These are phyloP conservation scores for Thamnidium elegans DNA, from an alignment of 192 early-diverging fungal species.

Conservation along the genomic window DNA sequence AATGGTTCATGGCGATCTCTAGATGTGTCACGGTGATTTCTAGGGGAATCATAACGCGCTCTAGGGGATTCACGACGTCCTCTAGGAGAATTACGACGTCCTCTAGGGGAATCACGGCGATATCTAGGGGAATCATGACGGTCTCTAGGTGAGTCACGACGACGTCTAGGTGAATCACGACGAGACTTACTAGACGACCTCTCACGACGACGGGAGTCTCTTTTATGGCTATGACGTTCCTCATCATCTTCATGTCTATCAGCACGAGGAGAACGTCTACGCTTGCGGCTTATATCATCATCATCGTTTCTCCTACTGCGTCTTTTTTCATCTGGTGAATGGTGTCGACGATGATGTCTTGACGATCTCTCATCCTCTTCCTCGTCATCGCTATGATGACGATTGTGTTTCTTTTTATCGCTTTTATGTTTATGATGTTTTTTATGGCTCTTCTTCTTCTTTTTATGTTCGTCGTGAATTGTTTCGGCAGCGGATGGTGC, in stretches of 20 bases:
- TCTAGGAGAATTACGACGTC: neutral
- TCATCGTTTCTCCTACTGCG: neutral
- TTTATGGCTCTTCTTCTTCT: slow-evolving; percentile 80
- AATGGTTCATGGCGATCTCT: too few relatives aligned
- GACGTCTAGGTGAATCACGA: neutral
- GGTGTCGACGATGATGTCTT: neutral
- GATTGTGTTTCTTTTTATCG: neutral
- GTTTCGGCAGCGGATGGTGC: slow-evolving; percentile 50
- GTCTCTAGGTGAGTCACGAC: neutral
- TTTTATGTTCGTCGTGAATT: slow-evolving; percentile 56
- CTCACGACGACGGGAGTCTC: neutral
- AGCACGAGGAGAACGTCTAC: neutral
- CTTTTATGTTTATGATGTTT: slow-evolving; percentile 71
- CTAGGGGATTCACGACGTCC: too few relatives aligned
- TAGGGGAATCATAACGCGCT: too few relatives aligned
- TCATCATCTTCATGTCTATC: too few relatives aligned
- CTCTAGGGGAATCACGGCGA: neutral
- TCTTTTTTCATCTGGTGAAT: neutral
- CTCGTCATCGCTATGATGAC: neutral
- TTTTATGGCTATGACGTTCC: neutral
- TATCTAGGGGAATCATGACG: neutral
- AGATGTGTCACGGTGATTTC: too few relatives aligned
- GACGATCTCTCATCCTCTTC: neutral
- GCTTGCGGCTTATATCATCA: neutral
- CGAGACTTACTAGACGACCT: neutral